Evolutionary conservation across 2,329 filamentous ascomycete species (phyloP), one percentile per base, ranked within the genome.

Genomic region (Ascochyta fabae): DNA sequence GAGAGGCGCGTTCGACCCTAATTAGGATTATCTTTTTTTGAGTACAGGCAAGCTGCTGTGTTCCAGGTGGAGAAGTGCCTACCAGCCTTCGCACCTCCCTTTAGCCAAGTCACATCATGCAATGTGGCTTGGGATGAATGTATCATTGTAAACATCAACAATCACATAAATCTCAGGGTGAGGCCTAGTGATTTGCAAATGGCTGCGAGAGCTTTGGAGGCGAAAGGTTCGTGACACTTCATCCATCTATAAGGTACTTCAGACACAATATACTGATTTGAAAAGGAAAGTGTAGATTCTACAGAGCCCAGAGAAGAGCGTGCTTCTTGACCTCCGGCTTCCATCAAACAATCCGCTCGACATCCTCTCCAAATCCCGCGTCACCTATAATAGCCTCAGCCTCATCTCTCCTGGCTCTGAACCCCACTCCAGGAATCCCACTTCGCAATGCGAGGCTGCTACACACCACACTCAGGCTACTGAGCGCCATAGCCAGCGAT

Each of bases 401-500:
- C 8, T 31, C 42, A 7, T 58, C 46, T 24, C 56, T 60, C 50
- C 36, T 62, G 7, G 26, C 69, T 60, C 61, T 71, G 48, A 81
- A 83, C 9, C 80, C 81, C 22, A 83, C 58, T n/a, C 73, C 72
- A 3, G 75, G 76, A 34, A 79, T 49, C 48, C 58, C 65, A 49
- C 75, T 82, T 71, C 88, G 84, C 78, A 97, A 75, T 45, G 87
- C 81, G 68, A 96, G 76, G 78, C 90, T 94, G 73, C 92, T 96
- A 70, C 86, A 78, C 46, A 97, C 89, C 41, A 98, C 93, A 69
- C 90, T 95, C 63, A 97, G 88, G 74, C 90, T 94, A 75, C 92
- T 96, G 74, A 93, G 76, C 24, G 94, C 94, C 94, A 97, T 98
- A 1, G 93, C 93, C 72, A 96, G 77, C 62, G 88, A 89, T 5